Percentiles rank a stretch among this genome's conserved stretches.
phyloP scores from a whole-genome alignment of 139 green algal genomes.

The Coccomyxa sp. region DNA sequence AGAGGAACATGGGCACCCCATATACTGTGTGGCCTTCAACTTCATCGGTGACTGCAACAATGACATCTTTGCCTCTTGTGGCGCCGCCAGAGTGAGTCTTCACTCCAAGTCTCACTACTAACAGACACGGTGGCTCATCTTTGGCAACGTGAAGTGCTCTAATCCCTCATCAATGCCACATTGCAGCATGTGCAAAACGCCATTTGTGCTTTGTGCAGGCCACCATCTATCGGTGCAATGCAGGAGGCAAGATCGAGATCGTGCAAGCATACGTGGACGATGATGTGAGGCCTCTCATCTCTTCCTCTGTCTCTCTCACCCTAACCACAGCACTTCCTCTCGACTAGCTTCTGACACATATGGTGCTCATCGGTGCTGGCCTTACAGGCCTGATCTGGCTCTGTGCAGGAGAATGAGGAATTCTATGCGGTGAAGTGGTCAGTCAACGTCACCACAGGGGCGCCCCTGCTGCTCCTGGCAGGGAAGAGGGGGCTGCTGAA shows the following conservation, averaged over 20 bases:
- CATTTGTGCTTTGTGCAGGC: constrained; percentile 33
- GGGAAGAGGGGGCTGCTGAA: constrained; percentile 54
- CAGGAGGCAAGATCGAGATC: constrained; percentile 37
- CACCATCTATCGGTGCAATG: constrained; percentile 54
- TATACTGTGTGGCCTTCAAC: constrained; percentile 70
- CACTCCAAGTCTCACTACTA: background rate
- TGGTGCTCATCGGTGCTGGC: no score
- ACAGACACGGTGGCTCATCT: no score
- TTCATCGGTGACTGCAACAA: constrained; percentile 24
- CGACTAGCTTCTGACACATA: background rate
- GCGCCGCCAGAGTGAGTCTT: constrained; percentile 36
- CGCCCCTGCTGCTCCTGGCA: constrained; percentile 64
- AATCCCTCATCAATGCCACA: background rate
- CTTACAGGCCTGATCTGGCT: background rate
- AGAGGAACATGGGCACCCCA: constrained; percentile 42
- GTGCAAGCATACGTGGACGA: constrained; percentile 60
- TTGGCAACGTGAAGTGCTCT: background rate
- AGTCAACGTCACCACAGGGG: constrained; percentile 25
- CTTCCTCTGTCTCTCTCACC: background rate
- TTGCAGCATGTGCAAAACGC: background rate
- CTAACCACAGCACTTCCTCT: background rate
- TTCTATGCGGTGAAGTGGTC: constrained; percentile 68
- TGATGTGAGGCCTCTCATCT: constrained; percentile 29
- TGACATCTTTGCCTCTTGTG: constrained; percentile 60
- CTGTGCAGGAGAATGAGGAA: constrained; percentile 38